Conservation (phyloP, 1,284 basidiomycete species). For the Cutaneotrichosporon sp. region DNA sequence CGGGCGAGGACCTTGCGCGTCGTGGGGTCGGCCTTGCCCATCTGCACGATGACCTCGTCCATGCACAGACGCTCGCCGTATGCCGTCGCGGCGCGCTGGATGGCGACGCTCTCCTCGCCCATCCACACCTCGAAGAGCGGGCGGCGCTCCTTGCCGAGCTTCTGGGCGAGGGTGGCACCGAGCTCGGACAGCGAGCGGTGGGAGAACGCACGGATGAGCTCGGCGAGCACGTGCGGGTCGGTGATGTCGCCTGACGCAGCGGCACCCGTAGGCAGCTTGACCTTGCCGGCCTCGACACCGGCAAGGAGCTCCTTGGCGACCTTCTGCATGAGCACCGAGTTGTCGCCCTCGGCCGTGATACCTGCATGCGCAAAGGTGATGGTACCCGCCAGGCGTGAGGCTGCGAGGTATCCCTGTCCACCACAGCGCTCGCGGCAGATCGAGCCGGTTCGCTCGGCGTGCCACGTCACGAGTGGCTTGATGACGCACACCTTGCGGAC, state of each 20-base stretch:
- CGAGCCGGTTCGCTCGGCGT: conserved; percentile 15
- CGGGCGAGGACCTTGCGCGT: conserved; percentile 10
- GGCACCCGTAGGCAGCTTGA: conserved; percentile 2
- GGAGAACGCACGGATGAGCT: conserved; percentile 18
- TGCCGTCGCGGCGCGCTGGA: conserved; percentile 14
- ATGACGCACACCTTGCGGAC: conserved; percentile 18
- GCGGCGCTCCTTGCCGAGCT: conserved; percentile 15
- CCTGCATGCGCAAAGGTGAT: conserved; percentile 22
- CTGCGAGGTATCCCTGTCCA: conserved; percentile 19
- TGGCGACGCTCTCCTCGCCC: conserved; percentile 17
- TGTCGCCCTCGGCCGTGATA: conserved; percentile 25
- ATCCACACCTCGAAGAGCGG: conserved; percentile 21
- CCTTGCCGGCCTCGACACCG: conserved; percentile 12
- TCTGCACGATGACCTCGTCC: conserved; percentile 12
- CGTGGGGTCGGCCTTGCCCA: neutral
- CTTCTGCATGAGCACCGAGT: conserved; percentile 22
- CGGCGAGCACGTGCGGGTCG: conserved; percentile 5
- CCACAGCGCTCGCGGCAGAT: conserved; percentile 25
- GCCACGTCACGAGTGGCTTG: conserved; percentile 24
- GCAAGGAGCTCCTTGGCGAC: conserved; percentile 25
- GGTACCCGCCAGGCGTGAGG: conserved; percentile 5
- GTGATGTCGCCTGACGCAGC: neutral
- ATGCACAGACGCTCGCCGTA: conserved; percentile 23
- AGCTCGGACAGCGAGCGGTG: conserved; percentile 8
- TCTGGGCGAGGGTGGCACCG: conserved; percentile 5